These are phyloP conservation scores for Helianthus tuberosus DNA, from an alignment of 129 eudicot genomes.

Conservation along the genomic window DNA sequence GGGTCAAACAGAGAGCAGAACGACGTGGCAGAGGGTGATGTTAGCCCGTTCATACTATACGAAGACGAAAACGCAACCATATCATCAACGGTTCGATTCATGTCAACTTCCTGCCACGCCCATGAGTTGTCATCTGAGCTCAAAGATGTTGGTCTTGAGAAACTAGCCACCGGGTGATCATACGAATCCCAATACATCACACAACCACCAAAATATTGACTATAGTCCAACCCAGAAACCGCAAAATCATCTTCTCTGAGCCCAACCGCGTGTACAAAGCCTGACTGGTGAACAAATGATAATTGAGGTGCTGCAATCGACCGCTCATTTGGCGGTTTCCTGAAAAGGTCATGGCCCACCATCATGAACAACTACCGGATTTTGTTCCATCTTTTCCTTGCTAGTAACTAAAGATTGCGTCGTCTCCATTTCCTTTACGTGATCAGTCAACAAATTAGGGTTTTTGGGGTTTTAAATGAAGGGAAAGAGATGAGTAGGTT, in stretches of 20 bases:
- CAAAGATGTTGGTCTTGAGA: constrained; percentile 93
- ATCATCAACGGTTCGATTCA: constrained; percentile 86
- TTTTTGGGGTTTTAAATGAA: too few species aligned
- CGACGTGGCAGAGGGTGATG: constrained; percentile 85
- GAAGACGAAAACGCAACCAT: constrained; percentile 97
- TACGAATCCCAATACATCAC: constrained; percentile 99
- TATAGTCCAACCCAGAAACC: constrained; percentile 82
- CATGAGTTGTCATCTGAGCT: constrained; percentile 97
- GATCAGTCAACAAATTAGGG: too few species aligned
- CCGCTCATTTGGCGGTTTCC: constrained; percentile 78
- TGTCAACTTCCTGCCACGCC: constrained; percentile 97
- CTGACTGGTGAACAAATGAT: constrained; percentile 66
- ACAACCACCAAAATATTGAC: constrained; percentile 94
- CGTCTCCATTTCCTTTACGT: constrained; percentile 32
- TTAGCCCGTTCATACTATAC: constrained; percentile 80
- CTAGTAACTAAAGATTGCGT: constrained; percentile 28
- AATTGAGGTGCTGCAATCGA: constrained; percentile 67
- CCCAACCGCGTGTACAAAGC: constrained; percentile 53
- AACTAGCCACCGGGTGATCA: constrained; percentile 71
- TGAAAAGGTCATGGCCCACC: constrained; percentile 36
- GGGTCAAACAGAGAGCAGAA: constrained; percentile 95
- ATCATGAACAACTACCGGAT: constrained; percentile 34
- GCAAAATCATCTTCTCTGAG: constrained; percentile 81
- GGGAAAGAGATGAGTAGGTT: too few species aligned
- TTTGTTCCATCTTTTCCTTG: constrained; percentile 44